Percentiles rank a stretch among this genome's conserved stretches.
phyloP scores from a whole-genome alignment of 78 protist species.

The Dictyostelium purpureum region DNA sequence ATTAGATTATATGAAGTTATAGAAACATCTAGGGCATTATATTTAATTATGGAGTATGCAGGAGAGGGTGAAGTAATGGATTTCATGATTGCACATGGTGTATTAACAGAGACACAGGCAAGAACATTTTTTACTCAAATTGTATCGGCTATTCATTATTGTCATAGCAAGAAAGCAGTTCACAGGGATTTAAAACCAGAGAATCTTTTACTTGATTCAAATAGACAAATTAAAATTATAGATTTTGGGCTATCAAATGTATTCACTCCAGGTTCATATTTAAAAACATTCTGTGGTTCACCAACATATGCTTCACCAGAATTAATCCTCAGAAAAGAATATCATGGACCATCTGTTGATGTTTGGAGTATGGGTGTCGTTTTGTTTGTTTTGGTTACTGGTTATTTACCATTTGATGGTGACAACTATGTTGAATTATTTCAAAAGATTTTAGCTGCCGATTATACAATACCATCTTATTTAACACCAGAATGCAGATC shows the following conservation, averaged over 20 bases:
- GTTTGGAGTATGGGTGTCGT: slow-evolving; percentile 96
- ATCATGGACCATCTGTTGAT: slow-evolving; percentile 93
- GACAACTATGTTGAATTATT: slow-evolving; percentile 93
- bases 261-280: slow-evolving; percentile 74
- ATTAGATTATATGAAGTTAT: slow-evolving; percentile 83
- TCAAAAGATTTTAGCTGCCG: slow-evolving; percentile 90
- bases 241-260: slow-evolving; percentile 93
- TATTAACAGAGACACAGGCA: slow-evolving; percentile 87
- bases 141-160: slow-evolving; percentile 86
- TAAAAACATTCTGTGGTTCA: slow-evolving; percentile 94
- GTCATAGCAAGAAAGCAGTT: slow-evolving; percentile 83
- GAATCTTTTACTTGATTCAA: slow-evolving; percentile 90
- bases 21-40: slow-evolving; percentile 71
- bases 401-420: slow-evolving; percentile 99
- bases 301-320: slow-evolving; percentile 94
- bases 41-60: slow-evolving; percentile 89
- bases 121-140: slow-evolving; percentile 88
- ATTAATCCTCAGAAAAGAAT: slow-evolving; percentile 81
- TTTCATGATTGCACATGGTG: slow-evolving; percentile 87
- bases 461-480: slow-evolving; percentile 74
- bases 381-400: slow-evolving; percentile 97
- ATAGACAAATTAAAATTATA: slow-evolving; percentile 91
- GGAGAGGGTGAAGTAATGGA: slow-evolving; percentile 92
- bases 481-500: slow-evolving; percentile 80
- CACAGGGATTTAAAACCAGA: slow-evolving; percentile 93